A percentile compares a stretch with the other conserved stretches of the same genome.
These are phyloP conservation scores for Microbotryomycetes sp. DNA, from an alignment of 1,284 basidiomycete species.

Conservation along the genomic window DNA sequence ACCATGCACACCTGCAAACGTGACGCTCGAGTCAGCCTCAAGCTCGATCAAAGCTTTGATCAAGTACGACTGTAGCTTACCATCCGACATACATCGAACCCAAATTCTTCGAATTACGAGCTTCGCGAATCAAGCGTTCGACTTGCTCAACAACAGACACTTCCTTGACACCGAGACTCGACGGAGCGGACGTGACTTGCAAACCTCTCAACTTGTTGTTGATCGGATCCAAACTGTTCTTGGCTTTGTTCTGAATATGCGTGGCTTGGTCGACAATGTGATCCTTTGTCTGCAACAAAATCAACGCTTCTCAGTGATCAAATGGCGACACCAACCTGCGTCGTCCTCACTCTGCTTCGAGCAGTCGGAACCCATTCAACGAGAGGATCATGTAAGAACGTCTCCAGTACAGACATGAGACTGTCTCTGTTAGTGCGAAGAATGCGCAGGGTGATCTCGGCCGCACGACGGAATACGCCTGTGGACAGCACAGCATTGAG, in stretches of 20 bases:
- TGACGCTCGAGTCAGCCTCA: neutral
- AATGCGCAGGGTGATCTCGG: constrained; percentile 83
- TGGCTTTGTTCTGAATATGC: constrained; percentile 50
- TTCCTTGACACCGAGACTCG: constrained; percentile 56
- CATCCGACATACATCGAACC: constrained; percentile 50
- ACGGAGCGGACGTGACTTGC: constrained; percentile 49
- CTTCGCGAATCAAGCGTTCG: constrained; percentile 80
- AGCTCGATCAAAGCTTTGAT: neutral
- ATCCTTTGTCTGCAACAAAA: neutral
- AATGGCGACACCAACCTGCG: neutral
- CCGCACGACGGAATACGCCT: constrained; percentile 88
- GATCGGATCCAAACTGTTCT: constrained; percentile 69
- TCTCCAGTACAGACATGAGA: constrained; percentile 91
- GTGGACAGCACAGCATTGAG: neutral
- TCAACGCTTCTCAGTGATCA: neutral
- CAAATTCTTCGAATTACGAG: constrained; percentile 65
- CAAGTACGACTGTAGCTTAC: neutral
- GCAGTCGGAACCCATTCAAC: constrained; percentile 86
- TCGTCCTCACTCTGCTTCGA: constrained; percentile 35
- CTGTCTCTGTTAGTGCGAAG: constrained; percentile 88
- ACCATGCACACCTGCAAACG: constrained; percentile 4
- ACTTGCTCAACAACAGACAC: constrained; percentile 78
- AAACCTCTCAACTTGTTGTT: constrained; percentile 75
- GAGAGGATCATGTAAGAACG: constrained; percentile 95
- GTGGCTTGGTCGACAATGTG: constrained; percentile 11